Percentiles rank a stretch among this genome's conserved stretches.
Evolutionary conservation across 306 rosid genomes (phyloP).

Genomic region (Vigna mungo): DNA sequence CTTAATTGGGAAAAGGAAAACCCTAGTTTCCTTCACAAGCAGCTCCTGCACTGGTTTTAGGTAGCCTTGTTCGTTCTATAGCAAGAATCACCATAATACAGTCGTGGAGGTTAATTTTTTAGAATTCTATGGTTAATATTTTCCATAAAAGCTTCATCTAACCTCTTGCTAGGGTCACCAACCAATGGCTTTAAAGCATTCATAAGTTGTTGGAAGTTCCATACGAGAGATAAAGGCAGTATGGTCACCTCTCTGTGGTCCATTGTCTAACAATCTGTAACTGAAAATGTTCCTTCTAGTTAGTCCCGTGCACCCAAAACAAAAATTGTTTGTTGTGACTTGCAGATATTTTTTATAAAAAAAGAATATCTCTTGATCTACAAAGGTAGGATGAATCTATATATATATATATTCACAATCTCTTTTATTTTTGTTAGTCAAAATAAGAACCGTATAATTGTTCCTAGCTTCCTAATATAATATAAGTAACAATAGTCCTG

Average conservation of each 20-base stretch:
- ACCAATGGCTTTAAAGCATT: constrained; percentile 54
- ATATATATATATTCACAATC: constrained; percentile 20
- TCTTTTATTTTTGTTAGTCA: constrained; percentile 16
- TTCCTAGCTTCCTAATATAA: constrained; percentile 40
- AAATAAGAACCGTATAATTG: constrained; percentile 45
- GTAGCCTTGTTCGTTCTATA: constrained; percentile 37
- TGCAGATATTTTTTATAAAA: constrained; percentile 30
- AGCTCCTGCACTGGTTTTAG: constrained; percentile 38
- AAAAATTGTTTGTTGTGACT: constrained; percentile 44
- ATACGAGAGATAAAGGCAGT: constrained; percentile 49
- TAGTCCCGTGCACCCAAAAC: constrained; percentile 45
- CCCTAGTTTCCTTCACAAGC: constrained; percentile 51
- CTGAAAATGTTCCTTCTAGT: constrained; percentile 48
- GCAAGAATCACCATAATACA: constrained; percentile 38
- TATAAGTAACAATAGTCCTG: not conserved
- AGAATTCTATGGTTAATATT: constrained; percentile 48
- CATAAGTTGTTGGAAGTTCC: constrained; percentile 53
- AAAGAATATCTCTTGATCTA: constrained; percentile 4
- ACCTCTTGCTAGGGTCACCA: constrained; percentile 48
- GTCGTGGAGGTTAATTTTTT: constrained; percentile 18
- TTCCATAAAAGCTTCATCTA: constrained; percentile 63
- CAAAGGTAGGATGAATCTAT: constrained; percentile 30
- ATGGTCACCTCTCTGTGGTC: constrained; percentile 63
- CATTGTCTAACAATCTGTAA: constrained; percentile 54
- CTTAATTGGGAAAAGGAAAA: constrained; percentile 51